Evolutionary conservation across 768 basidiomycete genomes (phyloP).

Genomic region (Obba rivulosa): DNA sequence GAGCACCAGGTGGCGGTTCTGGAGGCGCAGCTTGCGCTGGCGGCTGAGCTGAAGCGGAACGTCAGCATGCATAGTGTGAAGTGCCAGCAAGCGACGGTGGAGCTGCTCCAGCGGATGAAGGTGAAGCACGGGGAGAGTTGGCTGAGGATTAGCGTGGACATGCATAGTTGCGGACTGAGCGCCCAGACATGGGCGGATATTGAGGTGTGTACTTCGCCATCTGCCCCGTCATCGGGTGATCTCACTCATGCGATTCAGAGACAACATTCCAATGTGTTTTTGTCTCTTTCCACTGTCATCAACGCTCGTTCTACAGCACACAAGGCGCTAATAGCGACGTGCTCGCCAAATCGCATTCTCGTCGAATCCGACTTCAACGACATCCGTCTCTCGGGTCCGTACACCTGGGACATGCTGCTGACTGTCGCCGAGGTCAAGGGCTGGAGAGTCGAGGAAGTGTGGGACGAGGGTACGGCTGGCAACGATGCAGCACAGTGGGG

Average conservation of each 20-base stretch:
- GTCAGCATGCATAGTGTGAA: conserved; percentile 89
- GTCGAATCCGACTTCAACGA: conserved; percentile 84
- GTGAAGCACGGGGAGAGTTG: conserved; percentile 53
- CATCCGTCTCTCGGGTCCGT: conserved; percentile 47
- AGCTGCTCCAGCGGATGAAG: conserved; percentile 57
- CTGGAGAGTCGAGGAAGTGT: conserved; percentile 67
- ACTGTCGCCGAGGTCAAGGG: conserved; percentile 70
- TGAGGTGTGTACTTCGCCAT: conserved; percentile 47
- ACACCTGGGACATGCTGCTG: conserved; percentile 75
- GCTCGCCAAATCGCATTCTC: conserved; percentile 63
- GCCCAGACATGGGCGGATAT: conserved; percentile 68
- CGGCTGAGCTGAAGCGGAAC: conserved; percentile 70
- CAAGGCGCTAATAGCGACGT: conserved; percentile 56
- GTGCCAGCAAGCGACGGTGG: conserved; percentile 60
- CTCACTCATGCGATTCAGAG: conserved; percentile 36
- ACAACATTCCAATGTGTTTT: conserved; percentile 69
- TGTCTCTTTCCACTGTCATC: conserved; percentile 85
- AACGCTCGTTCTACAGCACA: conserved; percentile 69
- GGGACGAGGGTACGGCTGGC: conserved; percentile 31
- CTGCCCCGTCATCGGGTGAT: background rate
- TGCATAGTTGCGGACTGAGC: conserved; percentile 89
- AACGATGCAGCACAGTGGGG: conserved; percentile 46
- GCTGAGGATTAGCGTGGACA: conserved; percentile 69
- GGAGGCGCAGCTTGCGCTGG: conserved; percentile 81
- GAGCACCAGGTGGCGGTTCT: conserved; percentile 79